Evolutionary conservation across 306 rosid genomes (phyloP), one percentile per base, ranked within the genome.

Genomic region (Pyrus betulifolia): DNA sequence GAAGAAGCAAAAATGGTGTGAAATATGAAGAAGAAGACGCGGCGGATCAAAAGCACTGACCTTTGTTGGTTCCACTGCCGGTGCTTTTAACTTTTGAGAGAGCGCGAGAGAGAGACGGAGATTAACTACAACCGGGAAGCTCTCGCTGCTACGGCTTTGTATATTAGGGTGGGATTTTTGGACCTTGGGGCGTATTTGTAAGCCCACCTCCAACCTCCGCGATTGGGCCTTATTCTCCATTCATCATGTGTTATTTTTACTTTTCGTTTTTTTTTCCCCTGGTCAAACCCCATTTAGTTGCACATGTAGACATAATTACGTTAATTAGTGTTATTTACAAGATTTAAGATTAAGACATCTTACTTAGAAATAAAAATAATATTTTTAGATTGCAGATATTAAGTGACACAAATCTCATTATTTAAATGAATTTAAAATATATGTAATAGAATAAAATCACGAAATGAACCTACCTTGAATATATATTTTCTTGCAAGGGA

Each of bases 41-140:
- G 19, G 71, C 23, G 19, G 71, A 67, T 67, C 71, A 22, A 15
- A 15, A 74, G 69, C 4, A 19, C 59, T 13, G n/a, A 74, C 77
- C 77, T 61, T 60, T 44, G 8, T 25, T 51, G 42, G 44, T 42
- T 42, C 38, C 3, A 1, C 21, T 15, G 19, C 55, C 21, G 46
- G 18, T 9, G n/a, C 31, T 21, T 54, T 54, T 8, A 46, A 27
- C 64, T 71, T 51, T 35, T 14, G 52, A 67, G 54, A 67, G 30
- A 23, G 67, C 46, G 76, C 67, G 57, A 25, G 67, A 38, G 51
- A 22, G 55, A 58, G 51, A 15, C 13, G n/a, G 74, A 11, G 51
- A 71, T 7, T 11, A 71, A 52, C 42, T 7, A 5, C 15, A 12
- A 18, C 38, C 42, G 44, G 44, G 2, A 38, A 71, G n/a, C 31